Percentiles rank a stretch among this genome's conserved stretches.
phyloP scores from a whole-genome alignment of 805 yeast species.

The Ogataea naganishii region DNA sequence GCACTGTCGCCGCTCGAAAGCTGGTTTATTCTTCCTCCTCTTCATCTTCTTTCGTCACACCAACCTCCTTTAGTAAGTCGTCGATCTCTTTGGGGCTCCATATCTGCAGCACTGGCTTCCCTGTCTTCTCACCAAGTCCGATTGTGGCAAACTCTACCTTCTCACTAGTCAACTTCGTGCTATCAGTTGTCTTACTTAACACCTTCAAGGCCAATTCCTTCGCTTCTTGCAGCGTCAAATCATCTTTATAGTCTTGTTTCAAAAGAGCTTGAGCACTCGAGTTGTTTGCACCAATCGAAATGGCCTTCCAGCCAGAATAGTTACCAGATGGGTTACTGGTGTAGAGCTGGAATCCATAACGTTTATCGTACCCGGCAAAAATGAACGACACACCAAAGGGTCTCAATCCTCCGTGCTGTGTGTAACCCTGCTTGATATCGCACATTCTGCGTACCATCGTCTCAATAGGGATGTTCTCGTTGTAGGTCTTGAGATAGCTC shows the following conservation, averaged over 20 bases:
- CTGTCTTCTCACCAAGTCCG: conserved; percentile 33
- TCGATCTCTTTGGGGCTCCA: conserved; percentile 80
- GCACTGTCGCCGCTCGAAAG: not conserved
- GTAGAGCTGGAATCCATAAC: conserved; percentile 83
- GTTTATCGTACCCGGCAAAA: conserved; percentile 91
- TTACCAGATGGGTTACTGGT: conserved; percentile 97
- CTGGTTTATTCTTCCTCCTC: conserved; percentile 27
- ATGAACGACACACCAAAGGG: conserved; percentile 97
- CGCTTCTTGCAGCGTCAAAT: conserved; percentile 64
- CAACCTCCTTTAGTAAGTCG: conserved; percentile 58
- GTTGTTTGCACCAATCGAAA: conserved; percentile 92
- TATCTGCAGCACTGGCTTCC: conserved; percentile 55
- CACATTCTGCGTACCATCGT: conserved; percentile 80
- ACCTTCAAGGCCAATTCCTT: conserved; percentile 85
- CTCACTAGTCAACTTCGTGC: conserved; percentile 75
- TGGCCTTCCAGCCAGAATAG: conserved; percentile 98
- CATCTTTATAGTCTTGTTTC: conserved; percentile 91
- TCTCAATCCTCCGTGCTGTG: conserved; percentile 97
- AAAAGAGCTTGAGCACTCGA: conserved; percentile 92
- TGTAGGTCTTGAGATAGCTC: conserved; percentile 73
- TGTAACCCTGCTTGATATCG: conserved; percentile 94
- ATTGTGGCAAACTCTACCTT: conserved; percentile 91
- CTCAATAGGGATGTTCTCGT: conserved; percentile 92
- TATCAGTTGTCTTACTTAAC: conserved; percentile 88
- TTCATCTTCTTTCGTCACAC: conserved; percentile 53